Evolutionary conservation across 2,329 filamentous ascomycete genomes (phyloP).

Genomic region (Paecilomyces niveus): DNA sequence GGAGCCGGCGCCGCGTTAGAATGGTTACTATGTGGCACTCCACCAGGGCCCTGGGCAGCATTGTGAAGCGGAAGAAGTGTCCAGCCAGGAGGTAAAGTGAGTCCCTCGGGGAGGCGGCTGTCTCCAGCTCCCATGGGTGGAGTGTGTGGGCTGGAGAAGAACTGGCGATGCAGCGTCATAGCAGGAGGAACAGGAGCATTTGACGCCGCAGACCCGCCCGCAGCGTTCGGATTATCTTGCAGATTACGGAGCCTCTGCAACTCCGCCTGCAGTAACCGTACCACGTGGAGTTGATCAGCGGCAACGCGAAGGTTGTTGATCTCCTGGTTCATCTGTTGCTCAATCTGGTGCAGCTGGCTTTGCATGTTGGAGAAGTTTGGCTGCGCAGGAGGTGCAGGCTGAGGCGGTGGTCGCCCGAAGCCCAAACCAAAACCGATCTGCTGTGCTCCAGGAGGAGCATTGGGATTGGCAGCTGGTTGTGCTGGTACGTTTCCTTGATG

Average conservation of each 20-base stretch:
- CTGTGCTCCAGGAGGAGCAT: conserved; percentile 23
- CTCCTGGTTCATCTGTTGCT: conserved; percentile 63
- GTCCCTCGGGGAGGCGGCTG: conserved; percentile 42
- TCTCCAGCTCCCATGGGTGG: conserved; percentile 35
- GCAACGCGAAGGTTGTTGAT: conserved; percentile 55
- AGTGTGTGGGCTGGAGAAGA: conserved; percentile 21
- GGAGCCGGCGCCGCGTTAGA: not conserved
- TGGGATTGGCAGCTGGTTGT: conserved; percentile 24
- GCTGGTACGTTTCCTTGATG: conserved; percentile 41
- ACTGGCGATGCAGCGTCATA: conserved; percentile 21
- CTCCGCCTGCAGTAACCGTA: conserved; percentile 62
- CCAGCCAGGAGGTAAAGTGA: conserved; percentile 49
- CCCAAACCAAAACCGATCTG: conserved; percentile 37
- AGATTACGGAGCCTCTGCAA: conserved; percentile 56
- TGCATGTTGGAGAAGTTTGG: conserved; percentile 38
- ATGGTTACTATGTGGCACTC: not conserved
- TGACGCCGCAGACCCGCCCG: too few relatives aligned
- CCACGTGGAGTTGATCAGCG: conserved; percentile 60
- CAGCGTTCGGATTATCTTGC: conserved; percentile 23
- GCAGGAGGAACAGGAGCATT: conserved; percentile 7
- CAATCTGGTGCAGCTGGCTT: conserved; percentile 57
- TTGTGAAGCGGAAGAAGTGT: conserved; percentile 40
- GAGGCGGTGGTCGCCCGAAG: conserved; percentile 26
- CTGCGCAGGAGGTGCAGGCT: conserved; percentile 9
- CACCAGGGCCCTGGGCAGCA: conserved; percentile 8